Evolutionary conservation across 306 rosid genomes (phyloP), one percentile per base, ranked within the genome.

Genomic region (Ormosia emarginata): DNA sequence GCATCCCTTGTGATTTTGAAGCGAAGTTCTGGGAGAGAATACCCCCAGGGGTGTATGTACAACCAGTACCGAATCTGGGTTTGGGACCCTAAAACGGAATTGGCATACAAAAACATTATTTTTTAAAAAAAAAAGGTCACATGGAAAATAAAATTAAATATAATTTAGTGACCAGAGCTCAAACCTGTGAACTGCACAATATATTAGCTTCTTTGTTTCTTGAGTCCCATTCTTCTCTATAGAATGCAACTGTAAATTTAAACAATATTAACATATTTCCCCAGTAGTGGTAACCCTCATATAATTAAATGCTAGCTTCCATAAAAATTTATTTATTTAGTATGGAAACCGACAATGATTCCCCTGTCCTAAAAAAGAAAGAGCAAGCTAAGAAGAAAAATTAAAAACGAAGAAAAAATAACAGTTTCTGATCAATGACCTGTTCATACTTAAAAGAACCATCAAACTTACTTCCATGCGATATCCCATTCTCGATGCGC

Each of bases 401-500:
- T 24, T 24, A 24, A 24, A 34, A 24, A 24, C 24, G 24, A 24
- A 24, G 24, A 24, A 24, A 24, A 24, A 72, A 0, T 9, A 3
- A 61, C 33, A 57, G 63, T 39, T 68, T 78, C 44, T 69, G 62
- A 78, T 46, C 47, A 58, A 50, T 34, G 68, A 40, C 18, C 44
- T 8, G 46, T 65, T 83, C 34, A 61, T 67, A 52, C 63, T 18
- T 40, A 18, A 58, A 84, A 82, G 30, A 79, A 79, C 2, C 40
- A 36, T 36, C 8, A 63, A 71, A 84, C 97, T 92, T 90, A 90
- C 99, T 85, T 92, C 96, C 97, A 90, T 93, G 91, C 86, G 72
- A 81, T 95, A 95, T 75, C 99, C 98, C 72, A 90, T 91, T 88
- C 87, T 93, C 52, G 93, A 86, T 5, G 99, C 99, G 61, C 99